These are phyloP conservation scores for Phaffomyces opuntiae DNA, from an alignment of 805 yeast genomes.

Conservation along the genomic window DNA sequence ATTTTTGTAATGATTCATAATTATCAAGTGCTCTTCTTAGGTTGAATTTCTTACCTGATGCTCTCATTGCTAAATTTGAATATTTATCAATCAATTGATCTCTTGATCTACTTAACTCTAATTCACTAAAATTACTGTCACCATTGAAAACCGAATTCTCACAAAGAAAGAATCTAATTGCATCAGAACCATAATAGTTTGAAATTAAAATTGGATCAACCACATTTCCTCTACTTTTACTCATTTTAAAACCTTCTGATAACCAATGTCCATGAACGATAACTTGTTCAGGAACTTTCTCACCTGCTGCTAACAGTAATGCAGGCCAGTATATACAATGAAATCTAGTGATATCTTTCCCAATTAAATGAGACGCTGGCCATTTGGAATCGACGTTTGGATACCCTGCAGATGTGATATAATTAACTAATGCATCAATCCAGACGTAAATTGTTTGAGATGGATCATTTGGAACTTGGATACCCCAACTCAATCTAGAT, in stretches of 20 bases:
- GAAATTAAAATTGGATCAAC: conserved; percentile 78
- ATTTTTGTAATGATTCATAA: conserved; percentile 1
- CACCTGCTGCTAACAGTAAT: conserved; percentile 74
- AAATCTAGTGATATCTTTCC: conserved; percentile 85
- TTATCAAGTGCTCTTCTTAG: conserved; percentile 37
- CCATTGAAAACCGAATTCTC: conserved; percentile 67
- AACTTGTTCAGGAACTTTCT: conserved; percentile 63
- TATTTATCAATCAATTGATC: conserved; percentile 72
- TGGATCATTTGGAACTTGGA: conserved; percentile 74
- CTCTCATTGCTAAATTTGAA: conserved; percentile 71
- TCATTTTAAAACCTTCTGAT: conserved; percentile 85
- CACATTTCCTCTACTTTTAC: conserved; percentile 87
- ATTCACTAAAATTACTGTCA: conserved; percentile 76
- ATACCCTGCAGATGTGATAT: conserved; percentile 66
- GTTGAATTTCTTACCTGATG: conserved; percentile 64
- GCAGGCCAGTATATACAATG: conserved; percentile 95
- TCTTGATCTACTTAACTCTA: conserved; percentile 42
- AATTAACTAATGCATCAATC: conserved; percentile 92
- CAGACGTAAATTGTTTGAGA: conserved; percentile 87
- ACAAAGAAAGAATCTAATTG: conserved; percentile 67
- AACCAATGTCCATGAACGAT: conserved; percentile 95
- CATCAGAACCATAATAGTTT: conserved; percentile 60
- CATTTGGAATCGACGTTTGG: conserved; percentile 29
- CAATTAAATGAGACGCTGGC: conserved; percentile 62
- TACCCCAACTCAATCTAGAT: conserved; percentile 79